phyloP scores from a whole-genome alignment of 1,284 basidiomycete genomes.

The Entoloma clypeatum region DNA sequence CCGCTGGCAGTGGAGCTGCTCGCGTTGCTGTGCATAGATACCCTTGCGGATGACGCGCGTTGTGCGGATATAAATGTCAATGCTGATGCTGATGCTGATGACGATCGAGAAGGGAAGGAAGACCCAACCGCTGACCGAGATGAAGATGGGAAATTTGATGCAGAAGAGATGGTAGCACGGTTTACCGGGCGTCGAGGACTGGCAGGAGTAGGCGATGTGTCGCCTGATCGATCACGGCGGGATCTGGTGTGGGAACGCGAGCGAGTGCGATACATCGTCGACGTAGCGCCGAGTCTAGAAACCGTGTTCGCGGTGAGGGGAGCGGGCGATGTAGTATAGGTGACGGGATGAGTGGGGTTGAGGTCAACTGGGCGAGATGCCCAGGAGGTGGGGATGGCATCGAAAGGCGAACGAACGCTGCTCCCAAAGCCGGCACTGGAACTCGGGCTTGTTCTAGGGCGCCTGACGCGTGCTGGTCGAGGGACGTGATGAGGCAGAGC shows the following conservation, averaged over 20 bases:
- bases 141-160: slow-evolving; percentile 8
- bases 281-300: not conserved
- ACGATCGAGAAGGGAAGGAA: not conserved
- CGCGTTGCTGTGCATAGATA: not conserved
- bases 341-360: slow-evolving; percentile 14
- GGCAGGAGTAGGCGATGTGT: slow-evolving; percentile 4
- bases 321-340: not conserved
- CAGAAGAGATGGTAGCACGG: slow-evolving; percentile 2
- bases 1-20: not conserved
- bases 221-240: slow-evolving; percentile 7
- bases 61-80: not conserved
- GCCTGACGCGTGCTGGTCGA: slow-evolving; percentile 18
- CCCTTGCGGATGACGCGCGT: slow-evolving; percentile 2
- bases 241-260: slow-evolving; percentile 15
- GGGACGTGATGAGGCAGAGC: slow-evolving; percentile 10
- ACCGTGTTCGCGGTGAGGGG: not conserved
- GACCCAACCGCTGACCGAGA: not conserved
- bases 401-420: slow-evolving; percentile 18
- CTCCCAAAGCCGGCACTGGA: slow-evolving; percentile 12
- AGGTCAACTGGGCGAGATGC: slow-evolving; percentile 27
- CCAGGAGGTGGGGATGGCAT: slow-evolving; percentile 27
- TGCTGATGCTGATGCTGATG: slow-evolving; percentile 9
- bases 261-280: no score
- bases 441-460: slow-evolving; percentile 27
- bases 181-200: slow-evolving; percentile 2